These are phyloP conservation scores for Chaetoceros muelleri DNA, from an alignment of 108 stramenopile species.

Conservation along the genomic window DNA sequence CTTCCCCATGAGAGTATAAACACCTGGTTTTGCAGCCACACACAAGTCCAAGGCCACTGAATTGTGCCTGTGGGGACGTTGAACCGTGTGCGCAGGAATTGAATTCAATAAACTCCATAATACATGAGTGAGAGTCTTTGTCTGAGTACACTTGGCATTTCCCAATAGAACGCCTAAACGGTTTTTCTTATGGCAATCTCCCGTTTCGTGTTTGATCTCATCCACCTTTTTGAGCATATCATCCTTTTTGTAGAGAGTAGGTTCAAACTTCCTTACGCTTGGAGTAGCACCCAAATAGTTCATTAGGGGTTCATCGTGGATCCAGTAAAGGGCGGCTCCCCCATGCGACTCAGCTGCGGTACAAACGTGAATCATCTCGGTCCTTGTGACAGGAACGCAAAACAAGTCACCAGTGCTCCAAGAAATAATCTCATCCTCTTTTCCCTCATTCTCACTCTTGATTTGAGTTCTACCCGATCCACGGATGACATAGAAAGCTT, in stretches of 20 bases:
- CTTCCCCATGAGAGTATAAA: conserved; percentile 26
- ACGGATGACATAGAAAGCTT: conserved; percentile 21
- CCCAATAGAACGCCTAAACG: conserved; percentile 18
- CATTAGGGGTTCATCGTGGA: conserved; percentile 17
- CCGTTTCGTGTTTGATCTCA: conserved; percentile 8
- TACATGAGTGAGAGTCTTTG: conserved; percentile 22
- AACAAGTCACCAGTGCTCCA: conserved; percentile 21
- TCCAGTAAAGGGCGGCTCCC: conserved; percentile 19
- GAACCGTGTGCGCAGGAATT: conserved; percentile 7
- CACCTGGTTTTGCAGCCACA: conserved; percentile 8
- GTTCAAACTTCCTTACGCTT: conserved; percentile 3
- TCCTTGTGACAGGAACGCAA: conserved; percentile 9
- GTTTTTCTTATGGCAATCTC: conserved; percentile 13
- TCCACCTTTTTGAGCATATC: conserved; percentile 13
- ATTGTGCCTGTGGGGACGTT: conserved; percentile 26
- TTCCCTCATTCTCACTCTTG: neutral
- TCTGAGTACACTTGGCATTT: conserved; percentile 2
- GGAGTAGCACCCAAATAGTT: conserved; percentile 19
- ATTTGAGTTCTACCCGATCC: conserved; percentile 3
- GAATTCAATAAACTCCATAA: conserved; percentile 21
- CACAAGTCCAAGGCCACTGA: conserved; percentile 25
- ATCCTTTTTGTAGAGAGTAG: conserved; percentile 7
- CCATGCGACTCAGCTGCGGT: conserved; percentile 3
- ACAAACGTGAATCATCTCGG: conserved; percentile 2
- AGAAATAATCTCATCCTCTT: neutral